These are phyloP conservation scores for Plasmodium coatneyi DNA, from an alignment of 169 alveolate genomes.

Conservation along the genomic window DNA sequence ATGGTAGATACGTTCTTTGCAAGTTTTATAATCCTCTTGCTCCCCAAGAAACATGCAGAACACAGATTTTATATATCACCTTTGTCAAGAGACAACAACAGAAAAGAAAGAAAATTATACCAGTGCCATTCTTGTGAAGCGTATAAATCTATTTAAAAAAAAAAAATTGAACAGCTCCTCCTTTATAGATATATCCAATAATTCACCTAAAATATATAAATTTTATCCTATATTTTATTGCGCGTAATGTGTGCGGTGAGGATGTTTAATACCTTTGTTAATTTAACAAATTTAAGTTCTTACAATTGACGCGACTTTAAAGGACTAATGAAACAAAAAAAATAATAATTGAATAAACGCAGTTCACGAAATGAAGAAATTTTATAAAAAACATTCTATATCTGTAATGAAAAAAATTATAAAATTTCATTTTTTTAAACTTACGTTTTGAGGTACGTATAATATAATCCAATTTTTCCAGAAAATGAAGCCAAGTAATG, in stretches of 20 bases:
- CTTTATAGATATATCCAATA: neutral
- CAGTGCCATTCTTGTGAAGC: neutral
- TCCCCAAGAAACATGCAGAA: neutral
- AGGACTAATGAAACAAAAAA: neutral
- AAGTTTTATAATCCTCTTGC: neutral
- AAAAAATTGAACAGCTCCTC: neutral
- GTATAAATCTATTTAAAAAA: neutral
- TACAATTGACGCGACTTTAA: neutral
- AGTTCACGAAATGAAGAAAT: neutral
- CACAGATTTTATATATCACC: neutral
- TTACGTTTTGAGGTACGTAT: neutral
- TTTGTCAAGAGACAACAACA: neutral
- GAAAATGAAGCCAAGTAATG: conserved; percentile 11
- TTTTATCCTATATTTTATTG: neutral
- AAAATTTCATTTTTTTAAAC: neutral
- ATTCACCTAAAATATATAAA: neutral
- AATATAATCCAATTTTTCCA: conserved; percentile 6
- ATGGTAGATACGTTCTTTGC: neutral
- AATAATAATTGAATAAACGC: neutral
- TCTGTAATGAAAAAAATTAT: neutral
- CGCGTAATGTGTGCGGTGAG: neutral
- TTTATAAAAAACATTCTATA: neutral
- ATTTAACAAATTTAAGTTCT: neutral
- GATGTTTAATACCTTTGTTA: neutral
- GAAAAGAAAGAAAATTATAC: neutral